Conservation (phyloP, 2,329 filamentous ascomycete species). For the Paecilomyces variotii region DNA sequence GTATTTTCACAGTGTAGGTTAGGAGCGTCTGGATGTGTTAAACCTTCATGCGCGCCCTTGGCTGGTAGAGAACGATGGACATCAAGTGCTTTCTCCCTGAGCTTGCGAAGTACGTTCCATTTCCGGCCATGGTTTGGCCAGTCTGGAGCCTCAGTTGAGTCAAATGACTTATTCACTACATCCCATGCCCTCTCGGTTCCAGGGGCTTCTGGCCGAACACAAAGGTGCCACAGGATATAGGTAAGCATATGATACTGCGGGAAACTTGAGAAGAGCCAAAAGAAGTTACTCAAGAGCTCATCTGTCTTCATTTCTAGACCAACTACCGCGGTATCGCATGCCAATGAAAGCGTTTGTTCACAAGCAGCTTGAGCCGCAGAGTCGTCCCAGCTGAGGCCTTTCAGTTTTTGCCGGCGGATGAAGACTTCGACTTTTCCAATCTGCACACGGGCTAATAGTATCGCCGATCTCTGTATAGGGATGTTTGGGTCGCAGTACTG, state of each 20-base stretch:
- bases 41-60: conserved; percentile 15
- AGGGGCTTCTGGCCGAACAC: conserved; percentile 23
- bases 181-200: conserved; percentile 22
- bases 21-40: background rate
- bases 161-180: conserved; percentile 9
- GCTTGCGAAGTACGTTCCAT: conserved; percentile 2
- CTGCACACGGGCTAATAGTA: conserved; percentile 17
- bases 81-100: conserved; percentile 4
- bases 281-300: conserved; percentile 28
- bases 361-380: conserved; percentile 6
- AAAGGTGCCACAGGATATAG: conserved; percentile 36
- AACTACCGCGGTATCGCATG: conserved; percentile 25
- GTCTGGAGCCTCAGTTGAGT: background rate
- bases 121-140: conserved; percentile 1
- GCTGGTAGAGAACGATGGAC: background rate
- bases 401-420: conserved; percentile 19
- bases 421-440: conserved; percentile 28
- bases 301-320: conserved; percentile 20
- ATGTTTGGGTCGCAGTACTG: conserved; percentile 45
- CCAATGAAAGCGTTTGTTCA: conserved; percentile 27
- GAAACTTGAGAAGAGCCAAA: conserved; percentile 29
- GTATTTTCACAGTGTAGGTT: background rate
- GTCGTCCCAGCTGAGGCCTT: conserved; percentile 1
- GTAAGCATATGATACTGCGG: conserved; percentile 36
- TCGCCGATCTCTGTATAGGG: conserved; percentile 29